Evolutionary conservation across 345 rosid species (phyloP), one percentile per base, ranked within the genome.

Genomic region (Passiflora organensis): DNA sequence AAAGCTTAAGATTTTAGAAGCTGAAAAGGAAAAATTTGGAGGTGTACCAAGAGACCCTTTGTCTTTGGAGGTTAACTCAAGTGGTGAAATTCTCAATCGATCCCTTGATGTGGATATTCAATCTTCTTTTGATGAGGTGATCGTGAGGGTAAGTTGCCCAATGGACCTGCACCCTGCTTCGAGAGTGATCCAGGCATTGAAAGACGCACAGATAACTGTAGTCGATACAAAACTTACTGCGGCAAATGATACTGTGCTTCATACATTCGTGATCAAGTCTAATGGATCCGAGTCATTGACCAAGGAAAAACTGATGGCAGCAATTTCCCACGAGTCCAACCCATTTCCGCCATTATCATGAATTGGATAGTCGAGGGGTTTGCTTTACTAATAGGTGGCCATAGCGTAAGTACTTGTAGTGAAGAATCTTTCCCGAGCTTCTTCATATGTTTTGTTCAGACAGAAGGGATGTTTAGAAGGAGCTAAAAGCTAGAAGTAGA

Each of bases 81-180:
- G 48, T 45, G 48, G 48, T 2, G 78, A 72, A 57, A 62, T 43
- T 61, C 69, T 55, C 23, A 73, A 51, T 39, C 72, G 28, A 48
- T 53, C 66, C 45, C 62, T 69, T 2, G 78, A 84, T 43, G 62
- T 93, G 1, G 94, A 93, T 45, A 63, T 93, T 52, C 75, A 81
- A 67, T 78, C 86, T n/a, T 64, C 66, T 6, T 66, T 72, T 2
- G 85, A 84, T 25, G 94, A 83, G 76, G 91, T 89, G 50, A 50
- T 80, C 2, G 86, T 89, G 1, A 76, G 79, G 50, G 89, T 86
- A 32, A 74, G 78, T 68, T 86, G 91, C 54, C 94, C 96, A 1
- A 62, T 84, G 62, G 82, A 83, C 56, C 69, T 91, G 22, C 95
- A 93, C 63, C 97, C 99, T 10, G 86, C 86, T 20, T 77, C 94